These are phyloP conservation scores for Sparassis latifolia DNA, from an alignment of 1,284 basidiomycete genomes.

Conservation along the genomic window DNA sequence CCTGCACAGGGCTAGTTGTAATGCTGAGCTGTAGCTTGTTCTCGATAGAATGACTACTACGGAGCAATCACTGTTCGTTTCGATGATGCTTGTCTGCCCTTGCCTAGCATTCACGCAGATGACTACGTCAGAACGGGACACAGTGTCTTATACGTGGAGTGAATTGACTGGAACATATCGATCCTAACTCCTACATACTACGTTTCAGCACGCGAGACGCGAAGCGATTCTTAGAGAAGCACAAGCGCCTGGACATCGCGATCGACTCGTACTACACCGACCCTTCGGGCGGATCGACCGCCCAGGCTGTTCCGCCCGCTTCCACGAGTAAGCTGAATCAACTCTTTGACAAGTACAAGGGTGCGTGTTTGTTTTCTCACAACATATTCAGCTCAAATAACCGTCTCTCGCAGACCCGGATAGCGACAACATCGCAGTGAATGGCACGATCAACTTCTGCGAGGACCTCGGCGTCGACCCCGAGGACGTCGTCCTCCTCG, in stretches of 20 bases:
- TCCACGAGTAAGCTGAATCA: slow-evolving; percentile 54
- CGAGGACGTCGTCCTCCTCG: slow-evolving; percentile 72
- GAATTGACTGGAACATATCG: background rate
- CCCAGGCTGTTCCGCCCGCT: slow-evolving; percentile 26
- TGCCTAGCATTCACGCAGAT: slow-evolving; percentile 11
- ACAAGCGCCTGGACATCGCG: slow-evolving; percentile 68
- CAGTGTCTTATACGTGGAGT: background rate
- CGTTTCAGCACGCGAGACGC: slow-evolving; percentile 54
- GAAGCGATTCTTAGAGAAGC: slow-evolving; percentile 63
- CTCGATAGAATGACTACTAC: no score
- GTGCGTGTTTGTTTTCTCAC: slow-evolving; percentile 30
- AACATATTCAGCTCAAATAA: background rate
- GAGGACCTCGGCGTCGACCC: slow-evolving; percentile 62
- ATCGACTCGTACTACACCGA: slow-evolving; percentile 73
- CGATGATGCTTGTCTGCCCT: no score
- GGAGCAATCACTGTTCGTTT: no score
- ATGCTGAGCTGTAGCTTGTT: no score
- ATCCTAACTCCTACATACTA: slow-evolving; percentile 14
- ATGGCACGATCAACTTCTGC: slow-evolving; percentile 74
- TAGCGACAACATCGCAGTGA: slow-evolving; percentile 54
- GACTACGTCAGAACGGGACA: background rate
- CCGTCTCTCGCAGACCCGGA: slow-evolving; percentile 40
- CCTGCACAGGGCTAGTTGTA: no score
- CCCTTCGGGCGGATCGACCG: slow-evolving; percentile 7
- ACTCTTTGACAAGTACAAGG: slow-evolving; percentile 78